Evolutionary conservation across 805 yeast species (phyloP).

Genomic region (Myxozyma neglecta): DNA sequence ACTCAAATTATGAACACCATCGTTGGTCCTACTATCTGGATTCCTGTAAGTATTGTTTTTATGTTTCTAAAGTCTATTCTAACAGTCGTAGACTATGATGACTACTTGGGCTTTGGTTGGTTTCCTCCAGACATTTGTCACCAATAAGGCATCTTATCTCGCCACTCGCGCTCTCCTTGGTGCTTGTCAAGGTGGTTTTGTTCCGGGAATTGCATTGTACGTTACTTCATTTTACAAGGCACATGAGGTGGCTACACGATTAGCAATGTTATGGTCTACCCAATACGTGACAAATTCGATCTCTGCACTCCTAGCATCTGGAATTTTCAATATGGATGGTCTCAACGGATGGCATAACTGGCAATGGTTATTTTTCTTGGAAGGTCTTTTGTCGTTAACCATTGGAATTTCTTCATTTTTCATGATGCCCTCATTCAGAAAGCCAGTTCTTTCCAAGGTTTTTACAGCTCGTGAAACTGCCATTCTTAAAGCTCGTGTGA

Average conservation of each 20-base stretch:
- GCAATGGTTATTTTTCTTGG: slow-evolving; percentile 66
- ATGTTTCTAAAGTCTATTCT: neutral
- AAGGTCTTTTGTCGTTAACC: slow-evolving; percentile 54
- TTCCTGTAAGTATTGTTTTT: slow-evolving; percentile 51
- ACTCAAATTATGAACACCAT: slow-evolving; percentile 65
- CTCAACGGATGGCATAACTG: slow-evolving; percentile 52
- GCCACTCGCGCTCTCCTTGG: slow-evolving; percentile 56
- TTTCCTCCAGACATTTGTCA: slow-evolving; percentile 51
- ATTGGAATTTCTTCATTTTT: slow-evolving; percentile 51
- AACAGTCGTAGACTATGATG: slow-evolving; percentile 44
- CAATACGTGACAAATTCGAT: slow-evolving; percentile 50
- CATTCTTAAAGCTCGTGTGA: slow-evolving; percentile 57
- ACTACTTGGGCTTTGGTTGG: slow-evolving; percentile 59
- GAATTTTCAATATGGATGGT: slow-evolving; percentile 55
- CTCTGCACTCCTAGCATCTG: slow-evolving; percentile 54
- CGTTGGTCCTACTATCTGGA: slow-evolving; percentile 64
- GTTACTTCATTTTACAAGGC: slow-evolving; percentile 64
- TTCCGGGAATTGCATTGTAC: slow-evolving; percentile 64
- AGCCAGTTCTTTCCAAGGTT: slow-evolving; percentile 18
- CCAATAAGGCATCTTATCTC: slow-evolving; percentile 46
- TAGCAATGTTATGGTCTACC: slow-evolving; percentile 61
- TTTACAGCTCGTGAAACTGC: slow-evolving; percentile 55
- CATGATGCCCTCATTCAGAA: slow-evolving; percentile 49
- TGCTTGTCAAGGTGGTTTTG: slow-evolving; percentile 65
- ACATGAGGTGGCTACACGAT: slow-evolving; percentile 56